phyloP scores from a whole-genome alignment of 2,329 filamentous ascomycete species.

The Trichoderma sp. region DNA sequence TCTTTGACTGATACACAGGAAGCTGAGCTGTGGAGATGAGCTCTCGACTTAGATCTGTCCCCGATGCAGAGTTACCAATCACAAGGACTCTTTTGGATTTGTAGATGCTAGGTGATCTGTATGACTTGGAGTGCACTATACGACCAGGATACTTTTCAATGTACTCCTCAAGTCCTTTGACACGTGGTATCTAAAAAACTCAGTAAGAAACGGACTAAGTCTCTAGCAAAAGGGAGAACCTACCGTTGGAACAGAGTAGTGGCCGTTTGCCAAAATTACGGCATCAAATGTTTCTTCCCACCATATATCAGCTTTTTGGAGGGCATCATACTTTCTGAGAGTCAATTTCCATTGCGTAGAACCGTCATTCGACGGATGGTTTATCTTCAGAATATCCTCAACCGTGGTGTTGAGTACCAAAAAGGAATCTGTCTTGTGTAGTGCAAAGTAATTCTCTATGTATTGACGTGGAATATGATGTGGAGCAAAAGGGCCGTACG shows the following conservation, averaged over 20 bases:
- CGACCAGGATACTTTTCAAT: conserved; percentile 38
- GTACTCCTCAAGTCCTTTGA: conserved; percentile 43
- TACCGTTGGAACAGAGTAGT: conserved; percentile 47
- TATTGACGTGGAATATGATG: conserved; percentile 55
- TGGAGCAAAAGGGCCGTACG: conserved; percentile 55
- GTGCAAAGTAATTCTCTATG: conserved; percentile 53
- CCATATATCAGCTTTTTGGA: conserved; percentile 47
- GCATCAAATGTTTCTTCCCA: conserved; percentile 52
- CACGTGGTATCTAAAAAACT: conserved; percentile 40
- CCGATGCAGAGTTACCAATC: conserved; percentile 46
- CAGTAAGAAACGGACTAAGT: background rate
- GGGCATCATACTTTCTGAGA: conserved; percentile 44
- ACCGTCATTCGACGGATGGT: conserved; percentile 12
- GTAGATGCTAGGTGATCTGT: conserved; percentile 39
- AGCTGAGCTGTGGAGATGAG: conserved; percentile 36
- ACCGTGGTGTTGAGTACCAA: conserved; percentile 51
- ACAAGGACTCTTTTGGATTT: conserved; percentile 36
- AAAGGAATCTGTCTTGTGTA: conserved; percentile 45
- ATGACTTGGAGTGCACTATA: conserved; percentile 46
- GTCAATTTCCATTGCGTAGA: conserved; percentile 43
- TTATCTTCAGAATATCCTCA: conserved; percentile 43
- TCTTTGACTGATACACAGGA: conserved; percentile 52
- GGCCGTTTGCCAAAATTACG: conserved; percentile 43
- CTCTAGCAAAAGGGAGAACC: conserved; percentile 10
- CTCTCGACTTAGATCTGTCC: conserved; percentile 40